Evolutionary conservation across 805 yeast genomes (phyloP).

Genomic region (Brettanomyces naardenensis): DNA sequence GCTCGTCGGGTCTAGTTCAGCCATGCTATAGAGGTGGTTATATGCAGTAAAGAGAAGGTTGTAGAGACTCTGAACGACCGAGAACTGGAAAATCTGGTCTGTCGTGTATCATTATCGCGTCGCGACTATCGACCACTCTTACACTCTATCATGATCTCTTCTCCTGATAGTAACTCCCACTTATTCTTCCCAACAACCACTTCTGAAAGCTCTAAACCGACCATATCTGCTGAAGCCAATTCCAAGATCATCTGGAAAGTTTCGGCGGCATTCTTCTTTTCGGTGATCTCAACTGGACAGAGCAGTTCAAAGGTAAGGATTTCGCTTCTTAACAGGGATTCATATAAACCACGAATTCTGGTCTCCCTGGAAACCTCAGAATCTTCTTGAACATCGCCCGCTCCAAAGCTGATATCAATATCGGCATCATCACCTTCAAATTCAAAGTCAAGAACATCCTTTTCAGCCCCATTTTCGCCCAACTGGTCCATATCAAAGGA

Average conservation of each 20-base stretch:
- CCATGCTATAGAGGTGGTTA: too few relatives aligned
- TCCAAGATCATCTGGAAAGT: constrained; percentile 14
- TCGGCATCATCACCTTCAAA: constrained; percentile 7
- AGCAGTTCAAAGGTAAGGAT: background rate
- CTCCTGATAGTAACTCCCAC: constrained; percentile 17
- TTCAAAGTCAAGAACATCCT: constrained; percentile 1
- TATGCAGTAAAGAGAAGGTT: too few relatives aligned
- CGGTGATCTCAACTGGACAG: constrained; percentile 2
- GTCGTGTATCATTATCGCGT: background rate
- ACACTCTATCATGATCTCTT: constrained; percentile 9
- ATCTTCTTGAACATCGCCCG: background rate
- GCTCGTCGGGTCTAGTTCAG: constrained; percentile 25
- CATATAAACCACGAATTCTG: background rate
- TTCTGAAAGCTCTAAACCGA: constrained; percentile 10
- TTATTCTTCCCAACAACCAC: constrained; percentile 12
- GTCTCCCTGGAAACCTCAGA: too few relatives aligned
- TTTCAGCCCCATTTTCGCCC: background rate
- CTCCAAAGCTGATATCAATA: constrained; percentile 6
- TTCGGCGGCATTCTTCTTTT: constrained; percentile 12
- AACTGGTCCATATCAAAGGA: constrained; percentile 5
- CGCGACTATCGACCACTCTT: background rate
- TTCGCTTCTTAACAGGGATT: background rate
- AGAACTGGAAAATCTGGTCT: too few relatives aligned
- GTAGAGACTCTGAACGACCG: too few relatives aligned
- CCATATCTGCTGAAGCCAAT: constrained; percentile 10